Percentiles rank a stretch among this genome's conserved stretches.
These are phyloP conservation scores for Corchorus olitorius DNA, from an alignment of 345 rosid genomes.

Conservation along the genomic window DNA sequence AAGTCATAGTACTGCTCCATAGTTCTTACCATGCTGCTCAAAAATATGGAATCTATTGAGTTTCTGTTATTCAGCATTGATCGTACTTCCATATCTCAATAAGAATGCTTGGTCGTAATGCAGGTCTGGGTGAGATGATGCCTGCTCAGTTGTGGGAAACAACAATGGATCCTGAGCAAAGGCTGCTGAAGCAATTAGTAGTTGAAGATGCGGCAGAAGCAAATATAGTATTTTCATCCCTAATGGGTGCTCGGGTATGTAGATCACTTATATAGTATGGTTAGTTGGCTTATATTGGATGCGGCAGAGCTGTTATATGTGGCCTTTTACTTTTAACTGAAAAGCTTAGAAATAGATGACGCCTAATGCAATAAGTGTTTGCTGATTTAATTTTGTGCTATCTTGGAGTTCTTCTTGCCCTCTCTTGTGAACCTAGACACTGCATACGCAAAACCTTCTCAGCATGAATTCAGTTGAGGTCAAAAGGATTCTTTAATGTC, in stretches of 20 bases:
- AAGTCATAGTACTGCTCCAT: no score
- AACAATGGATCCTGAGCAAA: constrained; percentile 83
- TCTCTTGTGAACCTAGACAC: background rate
- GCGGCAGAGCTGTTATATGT: background rate
- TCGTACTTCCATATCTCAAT: background rate
- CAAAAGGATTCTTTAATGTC: background rate
- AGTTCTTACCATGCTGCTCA: no score
- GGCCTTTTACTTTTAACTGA: no score
- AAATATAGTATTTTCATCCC: constrained; percentile 72
- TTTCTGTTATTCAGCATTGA: background rate
- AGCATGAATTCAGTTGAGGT: background rate
- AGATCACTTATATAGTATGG: background rate
- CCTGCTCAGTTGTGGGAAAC: constrained; percentile 97
- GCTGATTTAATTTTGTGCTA: background rate
- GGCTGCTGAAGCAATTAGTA: constrained; percentile 79
- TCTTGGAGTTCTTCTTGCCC: background rate
- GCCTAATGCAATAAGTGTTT: background rate
- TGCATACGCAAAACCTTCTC: background rate
- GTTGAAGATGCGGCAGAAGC: constrained; percentile 87
- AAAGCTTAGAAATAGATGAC: background rate
- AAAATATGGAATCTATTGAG: background rate
- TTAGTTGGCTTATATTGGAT: background rate
- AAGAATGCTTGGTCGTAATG: constrained; percentile 11
- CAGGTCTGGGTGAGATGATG: constrained; percentile 99
- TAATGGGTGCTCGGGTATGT: constrained; percentile 93